These are phyloP conservation scores for Allium cepa DNA, from an alignment of 106 monocot species.

Conservation along the genomic window DNA sequence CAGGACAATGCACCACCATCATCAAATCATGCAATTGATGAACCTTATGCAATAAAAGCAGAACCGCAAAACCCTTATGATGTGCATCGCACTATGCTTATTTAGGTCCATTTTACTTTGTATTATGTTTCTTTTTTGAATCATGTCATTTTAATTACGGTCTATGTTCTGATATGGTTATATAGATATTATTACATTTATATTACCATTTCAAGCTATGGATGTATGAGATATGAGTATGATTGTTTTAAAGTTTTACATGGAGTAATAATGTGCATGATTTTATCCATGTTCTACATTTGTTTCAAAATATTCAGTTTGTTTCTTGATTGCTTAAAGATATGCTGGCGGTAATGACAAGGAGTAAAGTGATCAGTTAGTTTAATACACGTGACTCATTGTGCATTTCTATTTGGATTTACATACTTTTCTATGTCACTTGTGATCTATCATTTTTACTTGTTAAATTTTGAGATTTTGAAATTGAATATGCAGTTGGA, in stretches of 20 bases:
- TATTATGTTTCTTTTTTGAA: not conserved
- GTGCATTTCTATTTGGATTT: not conserved
- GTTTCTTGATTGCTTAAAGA: not conserved
- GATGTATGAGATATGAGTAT: not conserved
- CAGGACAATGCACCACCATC: slow-evolving; percentile 29
- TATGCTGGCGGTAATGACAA: not conserved
- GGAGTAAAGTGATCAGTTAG: not conserved
- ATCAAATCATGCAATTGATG: slow-evolving; percentile 25
- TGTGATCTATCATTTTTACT: not conserved
- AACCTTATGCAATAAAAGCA: slow-evolving; percentile 25
- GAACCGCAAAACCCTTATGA: slow-evolving; percentile 16
- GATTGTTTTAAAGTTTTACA: not conserved
- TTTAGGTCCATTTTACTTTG: not conserved
- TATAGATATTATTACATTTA: not conserved
- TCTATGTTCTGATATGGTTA: not conserved
- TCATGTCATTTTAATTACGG: not conserved
- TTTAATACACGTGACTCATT: not conserved
- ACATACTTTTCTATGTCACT: not conserved
- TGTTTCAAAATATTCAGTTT: not conserved
- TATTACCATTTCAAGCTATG: not conserved
- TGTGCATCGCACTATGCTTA: slow-evolving; percentile 15
- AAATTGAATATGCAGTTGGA: not conserved
- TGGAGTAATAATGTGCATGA: not conserved
- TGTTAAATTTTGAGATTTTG: not conserved
- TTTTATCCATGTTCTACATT: not conserved